Evolutionary conservation across 2,329 filamentous ascomycete species (phyloP).

Genomic region (Pyrenophora graminea): DNA sequence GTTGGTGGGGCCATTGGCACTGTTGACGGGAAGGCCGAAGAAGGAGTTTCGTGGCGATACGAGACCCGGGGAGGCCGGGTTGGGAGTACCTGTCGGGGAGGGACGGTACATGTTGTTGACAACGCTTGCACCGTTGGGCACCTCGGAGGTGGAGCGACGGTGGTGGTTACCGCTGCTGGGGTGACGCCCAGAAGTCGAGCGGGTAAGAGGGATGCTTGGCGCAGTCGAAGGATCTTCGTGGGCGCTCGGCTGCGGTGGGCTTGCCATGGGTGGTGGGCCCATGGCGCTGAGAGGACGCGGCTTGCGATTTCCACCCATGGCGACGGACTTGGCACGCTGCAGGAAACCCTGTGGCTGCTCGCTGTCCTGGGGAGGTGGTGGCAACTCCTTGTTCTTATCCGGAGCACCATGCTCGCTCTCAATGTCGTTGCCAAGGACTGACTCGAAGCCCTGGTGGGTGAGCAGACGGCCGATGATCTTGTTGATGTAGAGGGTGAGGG

Average conservation of each 20-base stretch:
- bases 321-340: constrained; percentile 64
- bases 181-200: constrained; percentile 57
- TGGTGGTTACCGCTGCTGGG: constrained; percentile 45
- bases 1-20: constrained; percentile 45
- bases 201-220: constrained; percentile 72
- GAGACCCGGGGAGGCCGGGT: constrained; percentile 51
- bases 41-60: constrained; percentile 45
- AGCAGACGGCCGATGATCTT: constrained; percentile 96
- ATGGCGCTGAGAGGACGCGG: constrained; percentile 51
- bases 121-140: constrained; percentile 68
- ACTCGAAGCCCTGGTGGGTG: constrained; percentile 92
- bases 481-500: constrained; percentile 96
- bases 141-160: constrained; percentile 52
- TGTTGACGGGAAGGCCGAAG: constrained; percentile 47
- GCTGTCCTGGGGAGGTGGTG: constrained; percentile 65
- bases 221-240: constrained; percentile 71
- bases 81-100: constrained; percentile 43
- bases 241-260: constrained; percentile 31
- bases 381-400: constrained; percentile 81
- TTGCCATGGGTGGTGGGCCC: constrained; percentile 34
- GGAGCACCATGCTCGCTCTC: constrained; percentile 39
- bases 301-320: constrained; percentile 50
- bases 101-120: constrained; percentile 89
- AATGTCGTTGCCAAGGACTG: constrained; percentile 80
- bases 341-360: constrained; percentile 54